Conservation (phyloP, 139 green algal genomes). For the Closterium sp. region DNA sequence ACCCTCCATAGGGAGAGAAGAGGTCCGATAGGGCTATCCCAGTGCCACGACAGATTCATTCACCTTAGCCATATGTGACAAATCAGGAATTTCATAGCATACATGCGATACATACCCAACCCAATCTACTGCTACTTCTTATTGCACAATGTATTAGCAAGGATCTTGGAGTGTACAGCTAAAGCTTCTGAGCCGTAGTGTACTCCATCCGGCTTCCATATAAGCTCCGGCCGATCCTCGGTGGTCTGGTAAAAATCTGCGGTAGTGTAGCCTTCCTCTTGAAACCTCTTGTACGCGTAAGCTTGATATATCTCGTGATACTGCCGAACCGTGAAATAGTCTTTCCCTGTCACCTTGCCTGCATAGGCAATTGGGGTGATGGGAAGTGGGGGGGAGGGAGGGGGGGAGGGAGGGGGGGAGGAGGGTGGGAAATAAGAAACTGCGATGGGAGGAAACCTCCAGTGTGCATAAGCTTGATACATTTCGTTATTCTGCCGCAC, state of each 20-base stretch:
- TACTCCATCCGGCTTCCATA: constrained; percentile 2
- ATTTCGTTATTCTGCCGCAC: too few species aligned
- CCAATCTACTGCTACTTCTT: too few species aligned
- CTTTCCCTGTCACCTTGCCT: constrained; percentile 10
- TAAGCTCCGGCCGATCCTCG: constrained; percentile 4
- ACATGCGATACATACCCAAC: too few species aligned
- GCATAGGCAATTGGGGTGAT: neutral
- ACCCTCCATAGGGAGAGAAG: too few species aligned
- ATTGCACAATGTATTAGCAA: constrained; percentile 26
- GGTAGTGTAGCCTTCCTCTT: constrained; percentile 16
- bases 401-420: neutral
- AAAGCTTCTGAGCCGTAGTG: constrained; percentile 21
- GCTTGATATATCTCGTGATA: constrained; percentile 24
- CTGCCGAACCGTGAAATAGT: neutral
- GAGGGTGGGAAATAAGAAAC: too few species aligned
- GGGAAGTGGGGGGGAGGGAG: too few species aligned
- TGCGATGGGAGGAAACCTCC: too few species aligned
- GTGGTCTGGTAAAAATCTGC: constrained; percentile 37
- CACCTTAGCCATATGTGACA: too few species aligned
- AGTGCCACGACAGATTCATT: too few species aligned
- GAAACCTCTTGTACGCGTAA: constrained; percentile 13
- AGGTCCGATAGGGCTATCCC: too few species aligned
- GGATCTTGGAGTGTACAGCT: neutral
- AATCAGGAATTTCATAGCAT: too few species aligned
- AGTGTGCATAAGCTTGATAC: too few species aligned